Evolutionary conservation across 2,329 filamentous ascomycete genomes (phyloP).

Genomic region (Beauveria varroae): DNA sequence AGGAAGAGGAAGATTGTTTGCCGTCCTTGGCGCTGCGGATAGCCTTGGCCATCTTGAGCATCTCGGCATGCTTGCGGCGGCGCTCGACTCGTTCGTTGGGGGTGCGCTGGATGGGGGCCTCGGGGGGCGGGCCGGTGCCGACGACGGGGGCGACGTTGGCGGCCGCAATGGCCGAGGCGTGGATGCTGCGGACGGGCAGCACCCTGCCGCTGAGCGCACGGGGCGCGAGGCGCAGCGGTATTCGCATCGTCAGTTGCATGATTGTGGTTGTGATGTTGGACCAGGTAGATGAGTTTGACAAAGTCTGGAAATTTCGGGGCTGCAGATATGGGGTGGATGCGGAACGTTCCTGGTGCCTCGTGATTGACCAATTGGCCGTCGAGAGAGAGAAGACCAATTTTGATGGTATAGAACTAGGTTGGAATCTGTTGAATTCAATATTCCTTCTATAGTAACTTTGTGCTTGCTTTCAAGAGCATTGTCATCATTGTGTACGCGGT

Average conservation of each 20-base stretch:
- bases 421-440: too few species aligned
- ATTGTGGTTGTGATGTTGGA: constrained; percentile 13
- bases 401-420: too few species aligned
- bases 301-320: constrained; percentile 11
- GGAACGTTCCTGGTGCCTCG: neutral
- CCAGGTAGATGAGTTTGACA: constrained; percentile 4
- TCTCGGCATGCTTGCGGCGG: constrained; percentile 45
- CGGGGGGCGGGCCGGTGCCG: constrained; percentile 52
- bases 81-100: constrained; percentile 39
- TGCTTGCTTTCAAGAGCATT: too few species aligned
- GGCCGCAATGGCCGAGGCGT: constrained; percentile 25
- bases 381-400: too few species aligned
- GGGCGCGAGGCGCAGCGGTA: constrained; percentile 29
- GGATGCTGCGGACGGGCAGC: constrained; percentile 22
- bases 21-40: constrained; percentile 30
- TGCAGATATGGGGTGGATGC: neutral
- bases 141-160: constrained; percentile 46
- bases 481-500: too few species aligned
- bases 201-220: constrained; percentile 17
- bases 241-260: constrained; percentile 35
- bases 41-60: constrained; percentile 45
- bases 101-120: constrained; percentile 39
- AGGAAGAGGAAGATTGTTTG: constrained; percentile 16
- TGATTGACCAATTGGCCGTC: neutral
- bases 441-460: too few species aligned